Conservation (phyloP, 1,284 basidiomycete genomes). For the Apiotrichum siamense region DNA sequence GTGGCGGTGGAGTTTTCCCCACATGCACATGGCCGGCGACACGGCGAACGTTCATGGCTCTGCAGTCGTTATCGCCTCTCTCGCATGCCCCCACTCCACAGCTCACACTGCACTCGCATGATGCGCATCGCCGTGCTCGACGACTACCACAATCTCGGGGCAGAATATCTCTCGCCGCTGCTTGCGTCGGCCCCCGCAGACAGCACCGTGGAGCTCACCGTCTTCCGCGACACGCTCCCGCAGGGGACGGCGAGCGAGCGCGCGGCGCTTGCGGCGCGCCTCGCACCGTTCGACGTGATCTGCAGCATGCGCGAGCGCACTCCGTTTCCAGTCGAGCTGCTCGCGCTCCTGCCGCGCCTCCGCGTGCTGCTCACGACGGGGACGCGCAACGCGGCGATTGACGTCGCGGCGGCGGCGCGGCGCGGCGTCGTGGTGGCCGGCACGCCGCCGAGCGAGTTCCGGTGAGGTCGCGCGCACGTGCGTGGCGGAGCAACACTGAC, state of each 20-base stretch:
- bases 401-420: constrained; percentile 44
- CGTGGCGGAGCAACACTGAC: no score
- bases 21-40: no score
- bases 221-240: constrained; percentile 51
- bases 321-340: constrained; percentile 52
- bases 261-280: constrained; percentile 51
- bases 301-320: constrained; percentile 64
- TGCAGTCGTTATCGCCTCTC: no score
- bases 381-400: constrained; percentile 53
- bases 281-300: constrained; percentile 56
- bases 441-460: constrained; percentile 42
- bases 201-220: constrained; percentile 25
- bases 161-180: constrained; percentile 38
- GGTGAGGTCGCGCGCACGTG: not conserved
- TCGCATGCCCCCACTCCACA: no score
- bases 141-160: constrained; percentile 57
- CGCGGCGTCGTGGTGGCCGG: constrained; percentile 56
- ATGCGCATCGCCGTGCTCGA: constrained; percentile 55
- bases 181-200: constrained; percentile 16
- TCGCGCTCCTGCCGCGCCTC: constrained; percentile 57
- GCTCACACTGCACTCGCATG: no score
- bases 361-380: constrained; percentile 59
- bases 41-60: no score
- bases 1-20: no score
- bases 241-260: not conserved